Percentiles rank a stretch among this genome's conserved stretches.
These are phyloP conservation scores for Nemania sp. DNA, from an alignment of 2,329 filamentous ascomycete genomes.

Conservation along the genomic window DNA sequence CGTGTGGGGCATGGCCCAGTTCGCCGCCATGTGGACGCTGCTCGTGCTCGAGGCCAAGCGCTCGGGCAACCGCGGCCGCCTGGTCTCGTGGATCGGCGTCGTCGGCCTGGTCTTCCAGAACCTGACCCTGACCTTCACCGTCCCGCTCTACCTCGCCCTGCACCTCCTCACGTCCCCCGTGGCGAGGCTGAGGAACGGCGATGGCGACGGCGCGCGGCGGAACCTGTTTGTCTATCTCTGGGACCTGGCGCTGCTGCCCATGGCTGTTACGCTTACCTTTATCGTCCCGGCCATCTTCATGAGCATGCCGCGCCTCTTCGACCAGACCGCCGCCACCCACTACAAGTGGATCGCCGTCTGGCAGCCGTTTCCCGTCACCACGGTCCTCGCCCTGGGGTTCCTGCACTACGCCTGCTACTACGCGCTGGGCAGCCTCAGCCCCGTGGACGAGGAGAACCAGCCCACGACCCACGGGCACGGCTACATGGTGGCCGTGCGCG, in stretches of 20 bases:
- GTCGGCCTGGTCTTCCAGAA: conserved; percentile 47
- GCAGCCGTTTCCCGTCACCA: conserved; percentile 47
- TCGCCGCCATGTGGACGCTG: conserved; percentile 46
- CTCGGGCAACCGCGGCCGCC: conserved; percentile 45
- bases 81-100: conserved; percentile 43
- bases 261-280: conserved; percentile 46
- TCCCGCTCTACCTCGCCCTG: conserved; percentile 48
- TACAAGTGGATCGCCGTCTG: conserved; percentile 49
- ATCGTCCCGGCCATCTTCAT: conserved; percentile 48
- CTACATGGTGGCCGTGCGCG: conserved; percentile 44
- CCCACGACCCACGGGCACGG: conserved; percentile 45
- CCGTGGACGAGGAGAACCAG: conserved; percentile 42
- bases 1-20: conserved; percentile 48
- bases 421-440: conserved; percentile 43
- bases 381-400: conserved; percentile 40
- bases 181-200: conserved; percentile 41
- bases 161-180: conserved; percentile 50
- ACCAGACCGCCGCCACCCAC: conserved; percentile 45
- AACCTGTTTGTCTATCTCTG: conserved; percentile 48
- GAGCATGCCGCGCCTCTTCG: conserved; percentile 44
- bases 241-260: conserved; percentile 49
- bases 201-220: conserved; percentile 41
- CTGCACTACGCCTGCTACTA: conserved; percentile 45
- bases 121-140: conserved; percentile 44
- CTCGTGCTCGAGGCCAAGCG: conserved; percentile 49